Evolutionary conservation across 495 filamentous ascomycete genomes (phyloP), one percentile per base, ranked within the genome.

Genomic region (Neurospora intermedia): DNA sequence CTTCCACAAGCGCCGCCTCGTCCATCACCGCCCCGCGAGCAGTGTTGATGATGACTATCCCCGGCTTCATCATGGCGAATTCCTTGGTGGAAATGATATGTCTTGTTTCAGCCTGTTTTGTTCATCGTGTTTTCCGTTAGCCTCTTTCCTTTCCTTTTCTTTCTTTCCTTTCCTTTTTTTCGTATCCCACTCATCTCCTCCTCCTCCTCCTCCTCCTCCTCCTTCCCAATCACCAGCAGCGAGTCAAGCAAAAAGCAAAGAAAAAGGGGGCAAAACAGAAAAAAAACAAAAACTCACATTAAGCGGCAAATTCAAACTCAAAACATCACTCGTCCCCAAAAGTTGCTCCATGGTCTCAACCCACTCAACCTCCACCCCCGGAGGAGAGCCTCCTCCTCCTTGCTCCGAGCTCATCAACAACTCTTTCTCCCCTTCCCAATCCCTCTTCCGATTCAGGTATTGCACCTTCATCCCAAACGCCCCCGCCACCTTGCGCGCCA

Each of bases 241-340:
- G 35, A n/a, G 35, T 38, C 2, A 38, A 0, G 35, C 4, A 5
- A 38, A 38, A 38, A 38, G 6, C 2, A 35, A 35, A 38, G 6
- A 38, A 38, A 39, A 39, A 39, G 35, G 35, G 41, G 41, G 41
- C 41, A 43, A 38, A 38, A 38, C 4, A 38, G 4, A 35, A 35
- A 35, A 35, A 35, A 35, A 35, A 35, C 2, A 38, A 38, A 6
- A 43, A 43, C 43, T 83, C 76, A 92, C 90, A 81, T 93, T 93
- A 78, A 93, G 82, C 15, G 91, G 91, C 75, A 93, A 78, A 78
- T 94, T 93, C 84, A 94, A 79, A 79, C 90, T 92, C 69, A 94
- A 79, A 42, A 94, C 91, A 82, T 94, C 92, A 78, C 89, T 91
- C 71, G 78, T 85, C 31, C 77, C 78, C 71, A 94, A 80, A 73